These are phyloP conservation scores for Microthyrium microscopicum DNA, from an alignment of 2,329 filamentous ascomycete species.

Conservation along the genomic window DNA sequence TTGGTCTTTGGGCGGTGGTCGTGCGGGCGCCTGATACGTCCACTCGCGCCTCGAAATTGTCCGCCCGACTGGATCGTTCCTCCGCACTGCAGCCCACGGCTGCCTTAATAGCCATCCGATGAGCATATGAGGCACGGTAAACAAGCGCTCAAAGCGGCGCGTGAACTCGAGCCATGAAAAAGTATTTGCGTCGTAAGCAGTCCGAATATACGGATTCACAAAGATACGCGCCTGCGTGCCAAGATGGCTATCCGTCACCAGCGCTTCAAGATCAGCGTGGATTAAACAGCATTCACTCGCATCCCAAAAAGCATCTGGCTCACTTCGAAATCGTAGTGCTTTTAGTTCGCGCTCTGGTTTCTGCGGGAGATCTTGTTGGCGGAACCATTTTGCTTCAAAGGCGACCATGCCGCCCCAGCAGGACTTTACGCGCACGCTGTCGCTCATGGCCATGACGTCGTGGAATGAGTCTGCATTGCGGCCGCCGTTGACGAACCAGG, in stretches of 20 bases:
- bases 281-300: conserved; percentile 32
- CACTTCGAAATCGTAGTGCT: conserved; percentile 26
- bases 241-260: neutral
- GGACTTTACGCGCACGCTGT: conserved; percentile 51
- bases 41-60: conserved; percentile 35
- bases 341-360: conserved; percentile 7
- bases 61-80: conserved; percentile 41
- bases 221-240: conserved; percentile 36
- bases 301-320: conserved; percentile 28
- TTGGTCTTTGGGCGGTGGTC: conserved; percentile 15
- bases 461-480: conserved; percentile 35
- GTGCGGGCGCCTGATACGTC: conserved; percentile 23
- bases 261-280: conserved; percentile 24
- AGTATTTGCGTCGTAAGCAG: conserved; percentile 45
- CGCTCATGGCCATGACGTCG: conserved; percentile 43
- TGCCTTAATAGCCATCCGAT: conserved; percentile 39
- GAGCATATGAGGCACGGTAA: conserved; percentile 41
- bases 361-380: conserved; percentile 18
- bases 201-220: conserved; percentile 59
- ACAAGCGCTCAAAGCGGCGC: conserved; percentile 49
- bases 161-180: conserved; percentile 42
- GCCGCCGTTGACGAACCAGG: conserved; percentile 43
- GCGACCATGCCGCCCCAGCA: conserved; percentile 68
- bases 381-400: conserved; percentile 44
- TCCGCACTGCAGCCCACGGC: conserved; percentile 44